Evolutionary conservation across 345 rosid genomes (phyloP).

Genomic region (Acer saccharum): DNA sequence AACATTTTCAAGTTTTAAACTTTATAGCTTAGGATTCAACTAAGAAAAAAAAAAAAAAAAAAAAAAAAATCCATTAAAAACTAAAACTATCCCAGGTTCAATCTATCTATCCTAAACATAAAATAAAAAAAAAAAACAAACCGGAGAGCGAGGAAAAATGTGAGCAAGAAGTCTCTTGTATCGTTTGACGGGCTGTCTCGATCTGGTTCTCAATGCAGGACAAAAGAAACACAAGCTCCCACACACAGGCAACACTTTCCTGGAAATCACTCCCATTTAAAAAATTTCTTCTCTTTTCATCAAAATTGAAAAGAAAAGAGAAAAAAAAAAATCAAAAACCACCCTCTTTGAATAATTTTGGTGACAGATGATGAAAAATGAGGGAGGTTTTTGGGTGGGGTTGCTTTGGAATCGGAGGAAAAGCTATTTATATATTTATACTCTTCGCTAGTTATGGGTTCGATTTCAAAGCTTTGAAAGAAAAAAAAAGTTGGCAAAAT

Average conservation of each 20-base stretch:
- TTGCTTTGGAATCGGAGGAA: conserved; percentile 12
- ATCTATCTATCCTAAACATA: not conserved
- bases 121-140: conserved; percentile 26
- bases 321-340: not conserved
- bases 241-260: conserved; percentile 52
- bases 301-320: too few species aligned
- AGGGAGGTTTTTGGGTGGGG: conserved; percentile 7
- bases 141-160: conserved; percentile 63
- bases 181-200: conserved; percentile 75
- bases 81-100: conserved; percentile 5
- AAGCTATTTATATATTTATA: not conserved
- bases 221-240: conserved; percentile 65
- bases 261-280: conserved; percentile 45
- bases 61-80: not conserved
- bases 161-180: conserved; percentile 70
- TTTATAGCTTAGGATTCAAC: not conserved
- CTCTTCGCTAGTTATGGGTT: not conserved
- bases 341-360: conserved; percentile 3
- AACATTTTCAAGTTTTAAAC: not conserved
- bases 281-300: not conserved
- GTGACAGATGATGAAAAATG: not conserved
- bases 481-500: not conserved
- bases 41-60: not conserved
- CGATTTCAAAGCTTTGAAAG: not conserved
- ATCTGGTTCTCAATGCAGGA: conserved; percentile 62